Percentiles rank a stretch among this genome's conserved stretches.
Conservation (phyloP, 768 basidiomycete species). For the Podaxis sp. region DNA sequence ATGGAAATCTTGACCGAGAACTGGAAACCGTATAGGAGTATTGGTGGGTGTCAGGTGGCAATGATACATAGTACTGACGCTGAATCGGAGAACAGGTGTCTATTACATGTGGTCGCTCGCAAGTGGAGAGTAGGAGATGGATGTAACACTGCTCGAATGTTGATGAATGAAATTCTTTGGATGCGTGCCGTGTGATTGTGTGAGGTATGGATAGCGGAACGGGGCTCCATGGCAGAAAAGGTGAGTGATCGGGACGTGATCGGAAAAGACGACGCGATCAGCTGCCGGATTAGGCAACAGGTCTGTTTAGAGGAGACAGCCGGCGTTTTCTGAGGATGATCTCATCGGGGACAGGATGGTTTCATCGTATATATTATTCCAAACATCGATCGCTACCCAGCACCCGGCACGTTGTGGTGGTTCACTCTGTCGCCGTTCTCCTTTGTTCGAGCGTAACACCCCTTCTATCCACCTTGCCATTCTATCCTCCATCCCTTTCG, state of each 20-base stretch:
- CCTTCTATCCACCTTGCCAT: not conserved
- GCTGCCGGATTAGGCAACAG: constrained; percentile 5
- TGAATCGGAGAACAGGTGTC: constrained; percentile 45
- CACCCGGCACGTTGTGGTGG: not conserved
- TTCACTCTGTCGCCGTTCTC: not conserved
- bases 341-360: constrained; percentile 2
- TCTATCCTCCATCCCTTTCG: not conserved
- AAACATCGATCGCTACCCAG: not conserved
- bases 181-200: not conserved
- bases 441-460: not conserved
- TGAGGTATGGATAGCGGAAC: constrained; percentile 1
- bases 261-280: not conserved
- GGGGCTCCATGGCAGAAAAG: constrained; percentile 12
- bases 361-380: constrained; percentile 8
- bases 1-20: constrained; percentile 74
- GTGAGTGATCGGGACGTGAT: constrained; percentile 10
- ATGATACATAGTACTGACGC: constrained; percentile 11
- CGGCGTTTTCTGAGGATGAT: constrained; percentile 6
- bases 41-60: constrained; percentile 48
- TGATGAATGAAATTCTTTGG: not conserved
- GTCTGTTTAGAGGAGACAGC: constrained; percentile 5
- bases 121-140: constrained; percentile 21
- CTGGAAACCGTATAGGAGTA: constrained; percentile 82
- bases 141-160: not conserved
- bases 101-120: constrained; percentile 90